Evolutionary conservation across 2,329 filamentous ascomycete species (phyloP), one percentile per base, ranked within the genome.

Genomic region (Fusarium siculi): DNA sequence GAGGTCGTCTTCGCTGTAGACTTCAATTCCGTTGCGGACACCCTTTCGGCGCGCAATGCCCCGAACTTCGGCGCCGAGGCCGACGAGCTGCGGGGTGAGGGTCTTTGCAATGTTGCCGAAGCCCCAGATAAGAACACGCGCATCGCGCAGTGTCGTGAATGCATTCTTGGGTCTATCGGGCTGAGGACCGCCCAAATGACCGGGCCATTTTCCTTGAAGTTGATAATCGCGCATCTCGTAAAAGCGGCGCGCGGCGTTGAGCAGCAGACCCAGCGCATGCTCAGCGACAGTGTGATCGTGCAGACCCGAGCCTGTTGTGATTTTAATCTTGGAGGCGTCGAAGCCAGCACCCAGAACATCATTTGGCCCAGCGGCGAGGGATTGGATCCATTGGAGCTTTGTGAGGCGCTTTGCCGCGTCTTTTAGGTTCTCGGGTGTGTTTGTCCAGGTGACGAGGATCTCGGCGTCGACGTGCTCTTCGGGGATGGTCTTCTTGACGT

Each of bases 31-130:
- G 64, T 87, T 80, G 52, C 90, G 84, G 19, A 92, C 87, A 14
- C 91, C 90, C 2, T 84, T 76, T 14, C 77, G 79, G 18, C 90
- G 84, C 18, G 91, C 91, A 3, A 92, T 79, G 57, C 91, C 91
- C 40, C 79, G 83, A 21, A 93, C 90, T 2, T 84, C 82, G 16
- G 90, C 88, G 30, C 91, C 91, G 43, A 90, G 84, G 2, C 82
- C 83, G 11, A 83, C 81, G 7, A 92, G 82, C 74, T 85, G 84
- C 28, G 90, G 89, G 9, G 87, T 83, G 42, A 92, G 85, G 2
- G 83, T 84, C 83, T 91, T 90, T 37, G 89, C 90, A 58, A 92
- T 92, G 80, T 91, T 92, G 63, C 90, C 90, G 76, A 89, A 92
- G 16, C 90, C 90, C 90, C 90, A 92, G 76, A 92, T 83, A 37